Evolutionary conservation across 2,329 filamentous ascomycete genomes (phyloP), one percentile per base, ranked within the genome.

Genomic region (Ophiocordyceps unilateralis): DNA sequence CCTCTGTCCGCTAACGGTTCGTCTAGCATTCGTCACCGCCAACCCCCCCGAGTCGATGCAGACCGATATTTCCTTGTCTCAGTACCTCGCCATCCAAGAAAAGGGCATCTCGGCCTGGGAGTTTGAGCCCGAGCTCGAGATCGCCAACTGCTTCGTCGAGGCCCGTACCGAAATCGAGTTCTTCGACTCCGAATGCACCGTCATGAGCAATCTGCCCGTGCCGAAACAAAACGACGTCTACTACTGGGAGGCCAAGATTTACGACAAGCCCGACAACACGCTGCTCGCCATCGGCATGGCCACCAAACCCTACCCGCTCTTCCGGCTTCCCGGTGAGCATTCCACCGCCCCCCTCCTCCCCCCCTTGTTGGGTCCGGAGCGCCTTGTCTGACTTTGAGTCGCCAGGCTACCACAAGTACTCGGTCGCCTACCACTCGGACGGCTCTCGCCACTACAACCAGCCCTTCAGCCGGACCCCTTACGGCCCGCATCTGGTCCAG

Each of bases 21-120:
- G 37, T 38, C 38, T 52, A 98, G 91, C 89, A 26, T 98, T 94
- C 58, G 78, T 95, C 48, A 81, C 91, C 60, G 85, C 81, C 44
- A 95, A 96, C 57, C 91, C 89, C 3, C 87, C 91, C 50, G 91
- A 98, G 61, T 96, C 91, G 8, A 68, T 89, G 45, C 87, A 91
- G 55, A 96, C 91, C 51, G 91, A 98, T 58, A 98, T 98, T 50
- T 96, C 91, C 20, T 67, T 98, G 49, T 96, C 91, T 30, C 91
- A 98, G 60, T 96, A 94, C 59, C 74, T 98, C 46, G 91, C 91
- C 37, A 98, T 98, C 51, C 91, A 98, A 66, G 91, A 98, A 67
- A 98, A 98, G 62, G 91, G 91, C 41, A 89, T 98, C n/a, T 94
- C 91, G 5, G 91, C 91, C 7, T 98, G 91, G 91, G 91, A 98